phyloP scores from a whole-genome alignment of 2,329 filamentous ascomycete genomes.

The Dryadomyces quercivorus region DNA sequence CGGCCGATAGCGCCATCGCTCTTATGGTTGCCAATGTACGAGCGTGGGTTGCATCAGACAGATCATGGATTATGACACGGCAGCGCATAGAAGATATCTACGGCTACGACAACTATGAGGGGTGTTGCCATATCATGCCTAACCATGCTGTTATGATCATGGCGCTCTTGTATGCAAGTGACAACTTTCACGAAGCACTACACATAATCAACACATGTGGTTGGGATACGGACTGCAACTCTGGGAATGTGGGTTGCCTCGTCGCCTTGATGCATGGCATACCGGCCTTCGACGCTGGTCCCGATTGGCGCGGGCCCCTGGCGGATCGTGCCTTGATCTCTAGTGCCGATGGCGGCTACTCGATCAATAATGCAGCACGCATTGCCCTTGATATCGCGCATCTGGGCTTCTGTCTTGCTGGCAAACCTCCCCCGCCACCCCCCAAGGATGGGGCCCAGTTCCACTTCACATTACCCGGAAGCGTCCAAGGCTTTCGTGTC shows the following conservation, averaged over 20 bases:
- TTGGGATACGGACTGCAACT: conserved; percentile 27
- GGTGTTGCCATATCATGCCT: conserved; percentile 21
- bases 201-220: conserved; percentile 23
- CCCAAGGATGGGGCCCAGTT: conserved; percentile 24
- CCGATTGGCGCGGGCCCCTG: conserved; percentile 23
- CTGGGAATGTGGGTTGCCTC: conserved; percentile 24
- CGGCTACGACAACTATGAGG: conserved; percentile 21
- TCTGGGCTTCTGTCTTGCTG: conserved; percentile 16
- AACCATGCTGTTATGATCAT: conserved; percentile 23
- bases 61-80: conserved; percentile 21
- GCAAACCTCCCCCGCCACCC: conserved; percentile 4
- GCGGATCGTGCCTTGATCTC: conserved; percentile 23
- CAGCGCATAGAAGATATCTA: conserved; percentile 21
- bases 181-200: conserved; percentile 21
- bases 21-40: conserved; percentile 19
- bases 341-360: conserved; percentile 23
- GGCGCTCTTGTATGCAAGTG: conserved; percentile 18
- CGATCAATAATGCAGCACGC: conserved; percentile 22
- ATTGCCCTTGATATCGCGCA: conserved; percentile 20
- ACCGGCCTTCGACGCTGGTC: conserved; percentile 11
- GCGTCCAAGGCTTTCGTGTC: conserved; percentile 21
- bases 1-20: conserved; percentile 17
- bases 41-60: conserved; percentile 16
- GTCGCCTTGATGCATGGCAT: conserved; percentile 23
- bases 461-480: conserved; percentile 23